Evolutionary conservation across 2,329 filamentous ascomycete genomes (phyloP), one percentile per base, ranked within the genome.

Genomic region (Atkinsonella texensis): DNA sequence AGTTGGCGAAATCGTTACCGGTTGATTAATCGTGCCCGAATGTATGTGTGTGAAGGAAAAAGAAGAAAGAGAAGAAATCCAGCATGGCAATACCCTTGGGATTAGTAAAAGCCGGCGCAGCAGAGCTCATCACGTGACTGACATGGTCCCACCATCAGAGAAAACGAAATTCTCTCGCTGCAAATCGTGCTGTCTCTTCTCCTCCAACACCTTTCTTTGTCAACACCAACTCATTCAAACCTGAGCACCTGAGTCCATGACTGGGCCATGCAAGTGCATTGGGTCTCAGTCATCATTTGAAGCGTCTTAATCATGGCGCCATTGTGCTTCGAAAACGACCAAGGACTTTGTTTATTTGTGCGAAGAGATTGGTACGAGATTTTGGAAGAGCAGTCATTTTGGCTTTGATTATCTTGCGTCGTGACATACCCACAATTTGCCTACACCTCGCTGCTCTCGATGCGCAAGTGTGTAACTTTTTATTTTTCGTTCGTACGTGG

Each of bases 1-100:
- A 76, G 73, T 78, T 65, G 68, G 64, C 52, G 66, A 70, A 20
- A 60, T 76, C 65, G 62, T 68, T 62, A 69, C 68, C 74, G 75
- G 75, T 80, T 80, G 77, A 80, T 80, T 80, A 73, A 73, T 77
- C 69, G 74, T 79, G 77, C 76, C 52, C 60, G 57, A 59, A 67
- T 65, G 65, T 61, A 56, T 69, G 74, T 78, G 68, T 76, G 74
- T 78, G 68, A 76, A 64, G 50, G 45, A 61, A 62, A 59, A 59
- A 62, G 58, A 58, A 53, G 51, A 59, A 58, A 57, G 59, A 56
- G 57, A 49, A 55, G 53, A 54, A 52, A 48, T 41, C 55, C 39
- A 52, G 15, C 18, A 20, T 23, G 45, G n/a, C 12, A 50, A 32
- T 9, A 17, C 10, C 20, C 42, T 31, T 45, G 23, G 2, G 28